Percentiles rank a stretch among this genome's conserved stretches.
phyloP scores from a whole-genome alignment of 257 asterid species.

The Osmanthus fragrans region DNA sequence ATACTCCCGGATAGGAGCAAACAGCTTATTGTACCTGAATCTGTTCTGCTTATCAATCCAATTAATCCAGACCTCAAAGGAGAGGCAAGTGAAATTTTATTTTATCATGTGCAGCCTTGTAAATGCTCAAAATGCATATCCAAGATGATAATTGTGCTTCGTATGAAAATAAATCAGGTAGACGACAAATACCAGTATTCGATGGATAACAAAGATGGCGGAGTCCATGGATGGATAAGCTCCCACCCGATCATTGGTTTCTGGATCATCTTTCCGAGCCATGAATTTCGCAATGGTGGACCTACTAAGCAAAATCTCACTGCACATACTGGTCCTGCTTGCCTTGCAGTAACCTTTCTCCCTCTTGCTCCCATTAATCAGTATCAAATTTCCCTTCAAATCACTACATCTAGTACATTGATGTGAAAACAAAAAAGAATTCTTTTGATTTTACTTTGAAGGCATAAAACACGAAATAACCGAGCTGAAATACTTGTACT shows the following conservation, averaged over 20 bases:
- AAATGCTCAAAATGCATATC: not conserved
- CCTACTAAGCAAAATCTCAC: conserved; percentile 66
- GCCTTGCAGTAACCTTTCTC: conserved; percentile 51
- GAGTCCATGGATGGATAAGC: conserved; percentile 67
- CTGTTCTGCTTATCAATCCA: conserved; percentile 57
- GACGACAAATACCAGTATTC: conserved; percentile 68
- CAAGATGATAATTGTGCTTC: not conserved
- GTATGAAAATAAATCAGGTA: conserved; percentile 33
- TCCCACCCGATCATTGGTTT: conserved; percentile 51
- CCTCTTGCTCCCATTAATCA: not conserved
- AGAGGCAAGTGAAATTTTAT: conserved; percentile 38
- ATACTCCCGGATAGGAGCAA: conserved; percentile 47
- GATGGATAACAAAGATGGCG: conserved; percentile 62
- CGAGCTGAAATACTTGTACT: not conserved
- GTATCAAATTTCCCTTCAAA: not conserved
- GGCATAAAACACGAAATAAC: not conserved
- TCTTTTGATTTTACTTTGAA: not conserved
- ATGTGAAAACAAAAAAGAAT: too few species aligned
- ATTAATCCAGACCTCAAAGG: conserved; percentile 63
- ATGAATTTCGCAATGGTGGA: conserved; percentile 61
- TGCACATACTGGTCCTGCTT: conserved; percentile 50
- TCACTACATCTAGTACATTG: not conserved
- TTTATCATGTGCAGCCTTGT: not conserved
- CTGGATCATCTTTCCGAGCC: conserved; percentile 61
- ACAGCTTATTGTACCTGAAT: conserved; percentile 54